Base-by-base conservation (phyloP, 495 filamentous ascomycete species). In the Tuber brumale region DNA sequence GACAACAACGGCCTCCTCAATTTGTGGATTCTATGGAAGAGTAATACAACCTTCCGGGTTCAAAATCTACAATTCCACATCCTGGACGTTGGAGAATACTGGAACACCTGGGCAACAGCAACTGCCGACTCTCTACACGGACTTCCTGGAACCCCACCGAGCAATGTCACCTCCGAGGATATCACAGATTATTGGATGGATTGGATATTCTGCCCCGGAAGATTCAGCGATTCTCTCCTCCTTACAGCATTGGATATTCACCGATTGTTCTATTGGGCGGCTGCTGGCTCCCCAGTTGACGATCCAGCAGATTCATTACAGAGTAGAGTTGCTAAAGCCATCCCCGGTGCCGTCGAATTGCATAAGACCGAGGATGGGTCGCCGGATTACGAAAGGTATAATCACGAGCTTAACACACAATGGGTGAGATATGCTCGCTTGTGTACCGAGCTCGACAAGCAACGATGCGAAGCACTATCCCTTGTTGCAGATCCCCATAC, bases 341-440 rank as follows among this genome's bases (percentile, higher is more conserved):
- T 83, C 31, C 78, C 81, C 0, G 71, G 74, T 10, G 79, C 80
- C n/a, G 81, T 83, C 21, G 81, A 81, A 69, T 70, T 83, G 27
- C 74, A 77, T 27, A 77, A 75, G 48, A 79, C 71, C 9, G 42
- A 69, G 7, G 86, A 89, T 10, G 90, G 90, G 10, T 88, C 87
- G n/a, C 88, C 91, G 81, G 91, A 95, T 76, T 92, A 92, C 76
- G 87, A 89, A 21, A 88, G 90, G 66, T 94, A 92, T 83, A 87
- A 90, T 66, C 84, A 85, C 43, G 89, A 91, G 44, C 91, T 90
- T 61, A 90, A 94, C 82, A 86, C 90, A 14, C 94, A 97, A 81
- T 99, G 95, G 96, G 89, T 91, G 66, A 88, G 93, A 69, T 96
- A 95, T 84, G 95, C 92, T 85, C 90, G 94, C 61, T 87, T 97